These are phyloP conservation scores for Mucor irregularis DNA, from an alignment of 371 early-diverging fungal species.

Conservation along the genomic window DNA sequence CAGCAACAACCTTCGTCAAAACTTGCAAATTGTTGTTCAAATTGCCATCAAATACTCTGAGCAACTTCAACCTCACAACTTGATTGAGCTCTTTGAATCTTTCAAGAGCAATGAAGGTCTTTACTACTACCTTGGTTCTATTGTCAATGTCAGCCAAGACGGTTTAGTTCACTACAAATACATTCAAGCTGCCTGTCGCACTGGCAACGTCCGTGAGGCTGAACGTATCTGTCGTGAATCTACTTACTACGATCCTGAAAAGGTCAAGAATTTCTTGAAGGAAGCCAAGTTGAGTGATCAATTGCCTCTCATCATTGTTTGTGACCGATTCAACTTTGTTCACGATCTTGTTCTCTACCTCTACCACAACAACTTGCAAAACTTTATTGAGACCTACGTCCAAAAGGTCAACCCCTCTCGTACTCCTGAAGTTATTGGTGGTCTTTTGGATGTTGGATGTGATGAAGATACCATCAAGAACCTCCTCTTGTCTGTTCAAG, in stretches of 20 bases:
- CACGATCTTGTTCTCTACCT: conserved; percentile 95
- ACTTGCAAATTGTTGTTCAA: conserved; percentile 94
- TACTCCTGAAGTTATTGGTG: conserved; percentile 95
- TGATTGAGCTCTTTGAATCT: conserved; percentile 90
- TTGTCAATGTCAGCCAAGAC: conserved; percentile 94
- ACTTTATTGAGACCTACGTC: conserved; percentile 97
- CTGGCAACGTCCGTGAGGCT: conserved; percentile 95
- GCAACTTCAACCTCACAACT: conserved; percentile 81
- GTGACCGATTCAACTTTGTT: conserved; percentile 95
- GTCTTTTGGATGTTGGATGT: conserved; percentile 97
- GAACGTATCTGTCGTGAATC: conserved; percentile 97
- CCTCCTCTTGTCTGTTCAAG: conserved; percentile 78
- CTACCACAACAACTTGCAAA: conserved; percentile 89
- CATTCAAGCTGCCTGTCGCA: conserved; percentile 93
- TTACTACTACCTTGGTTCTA: conserved; percentile 92
- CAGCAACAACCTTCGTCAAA: conserved; percentile 84
- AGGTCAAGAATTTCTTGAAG: conserved; percentile 97
- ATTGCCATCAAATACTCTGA: conserved; percentile 96
- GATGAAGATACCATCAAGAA: conserved; percentile 93
- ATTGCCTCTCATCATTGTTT: conserved; percentile 96
- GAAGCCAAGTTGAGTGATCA: conserved; percentile 95
- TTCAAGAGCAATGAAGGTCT: conserved; percentile 93
- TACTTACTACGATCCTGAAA: conserved; percentile 94
- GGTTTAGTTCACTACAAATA: conserved; percentile 96
- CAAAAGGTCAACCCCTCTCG: conserved; percentile 95